Conservation (phyloP, 768 basidiomycete species). For the Chlorophyllum brunneum region DNA sequence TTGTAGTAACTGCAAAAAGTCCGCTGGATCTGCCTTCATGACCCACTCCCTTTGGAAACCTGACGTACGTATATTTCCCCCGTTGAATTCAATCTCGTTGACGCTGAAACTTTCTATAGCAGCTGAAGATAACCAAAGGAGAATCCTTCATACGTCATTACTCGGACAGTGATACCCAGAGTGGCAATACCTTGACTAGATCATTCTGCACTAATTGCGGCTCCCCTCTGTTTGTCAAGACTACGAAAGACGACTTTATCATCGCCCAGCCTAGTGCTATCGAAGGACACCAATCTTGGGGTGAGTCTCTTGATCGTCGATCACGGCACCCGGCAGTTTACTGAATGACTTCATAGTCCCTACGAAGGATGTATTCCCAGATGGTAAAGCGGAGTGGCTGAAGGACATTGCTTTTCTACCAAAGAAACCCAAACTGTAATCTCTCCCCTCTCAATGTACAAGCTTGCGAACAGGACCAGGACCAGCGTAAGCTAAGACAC, state of each 20-base stretch:
- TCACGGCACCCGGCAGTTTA: neutral
- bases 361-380: conserved; percentile 17
- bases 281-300: conserved; percentile 20
- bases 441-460: too few species aligned
- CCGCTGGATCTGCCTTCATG: conserved; percentile 28
- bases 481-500: too few species aligned
- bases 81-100: neutral
- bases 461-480: too few species aligned
- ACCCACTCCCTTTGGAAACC: conserved; percentile 28
- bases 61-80: conserved; percentile 17
- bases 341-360: conserved; percentile 15
- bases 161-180: conserved; percentile 22
- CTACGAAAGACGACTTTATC: conserved; percentile 18
- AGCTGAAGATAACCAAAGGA: conserved; percentile 23
- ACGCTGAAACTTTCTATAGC: conserved; percentile 12
- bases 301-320: conserved; percentile 16
- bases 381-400: conserved; percentile 18
- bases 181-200: conserved; percentile 23
- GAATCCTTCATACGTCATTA: conserved; percentile 20
- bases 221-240: conserved; percentile 22
- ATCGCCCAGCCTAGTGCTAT: conserved; percentile 22
- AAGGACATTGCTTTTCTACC: conserved; percentile 19
- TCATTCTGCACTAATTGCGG: conserved; percentile 30
- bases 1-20: conserved; percentile 30
- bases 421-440: conserved; percentile 11